Percentiles rank a stretch among this genome's conserved stretches.
Conservation (phyloP, 495 filamentous ascomycete species). For the Aspergillus homomorphus region DNA sequence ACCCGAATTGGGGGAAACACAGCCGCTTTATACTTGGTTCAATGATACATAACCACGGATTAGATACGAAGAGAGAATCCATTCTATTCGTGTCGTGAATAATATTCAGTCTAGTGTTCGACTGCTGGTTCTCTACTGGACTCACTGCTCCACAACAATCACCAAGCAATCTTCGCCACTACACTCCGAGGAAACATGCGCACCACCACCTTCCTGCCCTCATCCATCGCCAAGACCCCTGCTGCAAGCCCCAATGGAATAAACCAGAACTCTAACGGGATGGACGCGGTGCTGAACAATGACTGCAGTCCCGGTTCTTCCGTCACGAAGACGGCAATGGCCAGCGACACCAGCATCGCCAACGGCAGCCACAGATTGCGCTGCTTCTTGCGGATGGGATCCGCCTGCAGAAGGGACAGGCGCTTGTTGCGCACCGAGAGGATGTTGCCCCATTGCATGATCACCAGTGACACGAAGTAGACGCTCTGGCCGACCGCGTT, state of each 20-base stretch:
- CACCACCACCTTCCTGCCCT: constrained; percentile 47
- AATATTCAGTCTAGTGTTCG: too few relatives aligned
- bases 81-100: too few relatives aligned
- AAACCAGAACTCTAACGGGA: constrained; percentile 52
- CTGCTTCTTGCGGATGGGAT: constrained; percentile 45
- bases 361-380: constrained; percentile 51
- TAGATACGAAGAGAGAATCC: too few relatives aligned
- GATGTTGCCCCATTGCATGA: constrained; percentile 52
- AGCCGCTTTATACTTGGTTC: too few relatives aligned
- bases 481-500: constrained; percentile 57
- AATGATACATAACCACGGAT: too few relatives aligned
- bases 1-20: too few relatives aligned
- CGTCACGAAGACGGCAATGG: constrained; percentile 52
- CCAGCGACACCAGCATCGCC: constrained; percentile 40
- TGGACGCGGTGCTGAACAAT: constrained; percentile 45
- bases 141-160: not conserved
- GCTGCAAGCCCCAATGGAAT: constrained; percentile 47
- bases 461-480: constrained; percentile 71
- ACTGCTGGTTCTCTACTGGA: too few relatives aligned
- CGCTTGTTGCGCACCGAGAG: constrained; percentile 49
- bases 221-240: constrained; percentile 49
- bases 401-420: constrained; percentile 49
- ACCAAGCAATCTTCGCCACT: constrained; percentile 48
- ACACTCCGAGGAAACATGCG: constrained; percentile 40
- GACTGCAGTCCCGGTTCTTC: constrained; percentile 47